Evolutionary conservation across 306 rosid genomes (phyloP).

Genomic region (Malus domestica): DNA sequence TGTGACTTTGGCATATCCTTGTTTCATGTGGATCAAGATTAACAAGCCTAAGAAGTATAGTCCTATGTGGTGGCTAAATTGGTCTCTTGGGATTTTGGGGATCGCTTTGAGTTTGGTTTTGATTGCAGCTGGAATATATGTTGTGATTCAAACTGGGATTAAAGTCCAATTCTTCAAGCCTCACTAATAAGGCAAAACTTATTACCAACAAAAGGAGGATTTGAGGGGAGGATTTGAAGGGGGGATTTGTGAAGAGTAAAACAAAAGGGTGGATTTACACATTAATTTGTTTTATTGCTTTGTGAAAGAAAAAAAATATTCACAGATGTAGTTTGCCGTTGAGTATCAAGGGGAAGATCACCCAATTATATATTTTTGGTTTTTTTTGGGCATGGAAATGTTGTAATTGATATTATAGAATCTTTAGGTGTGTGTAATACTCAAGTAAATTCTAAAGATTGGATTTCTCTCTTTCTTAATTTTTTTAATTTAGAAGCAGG

Average conservation of each 20-base stretch:
- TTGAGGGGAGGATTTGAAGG: not conserved
- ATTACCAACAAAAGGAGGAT: not conserved
- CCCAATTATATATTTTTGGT: not conserved
- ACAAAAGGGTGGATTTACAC: not conserved
- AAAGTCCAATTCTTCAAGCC: conserved; percentile 62
- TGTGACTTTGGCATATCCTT: conserved; percentile 45
- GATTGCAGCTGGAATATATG: conserved; percentile 48
- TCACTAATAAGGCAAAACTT: conserved; percentile 13
- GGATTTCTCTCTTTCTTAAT: not conserved
- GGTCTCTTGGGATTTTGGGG: conserved; percentile 58
- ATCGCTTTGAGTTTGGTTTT: conserved; percentile 40
- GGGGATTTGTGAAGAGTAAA: not conserved
- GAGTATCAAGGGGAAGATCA: not conserved
- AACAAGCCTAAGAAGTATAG: conserved; percentile 36
- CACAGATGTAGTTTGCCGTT: conserved; percentile 1
- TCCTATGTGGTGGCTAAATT: conserved; percentile 52
- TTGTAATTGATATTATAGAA: conserved; percentile 11
- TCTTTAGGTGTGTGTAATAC: not conserved
- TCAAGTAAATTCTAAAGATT: not conserved
- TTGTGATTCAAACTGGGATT: conserved; percentile 57
- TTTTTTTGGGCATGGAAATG: not conserved
- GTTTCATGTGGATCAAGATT: conserved; percentile 54
- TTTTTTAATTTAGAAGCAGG: too few relatives aligned
- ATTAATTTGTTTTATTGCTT: not conserved
- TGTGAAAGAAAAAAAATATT: not conserved